A percentile compares a stretch with the other conserved stretches of the same genome.
These are phyloP conservation scores for Coemansia sp. DNA, from an alignment of 192 early-diverging fungal species.

Conservation along the genomic window DNA sequence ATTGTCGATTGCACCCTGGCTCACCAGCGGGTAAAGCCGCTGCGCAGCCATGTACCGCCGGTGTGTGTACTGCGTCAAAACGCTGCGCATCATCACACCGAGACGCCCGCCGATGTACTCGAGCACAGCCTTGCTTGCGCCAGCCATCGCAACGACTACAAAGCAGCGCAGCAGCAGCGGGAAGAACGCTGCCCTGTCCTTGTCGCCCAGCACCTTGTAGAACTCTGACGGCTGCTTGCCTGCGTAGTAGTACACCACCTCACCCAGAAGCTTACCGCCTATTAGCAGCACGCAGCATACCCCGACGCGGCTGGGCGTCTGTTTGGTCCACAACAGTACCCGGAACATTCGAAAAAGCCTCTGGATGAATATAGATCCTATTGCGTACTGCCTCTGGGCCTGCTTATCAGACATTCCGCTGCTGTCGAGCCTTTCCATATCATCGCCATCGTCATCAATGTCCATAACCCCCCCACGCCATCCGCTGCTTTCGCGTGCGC, in stretches of 20 bases:
- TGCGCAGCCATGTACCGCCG: constrained; percentile 60
- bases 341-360: constrained; percentile 22
- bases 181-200: constrained; percentile 63
- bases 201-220: constrained; percentile 69
- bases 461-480: not conserved
- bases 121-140: constrained; percentile 60
- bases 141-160: constrained; percentile 58
- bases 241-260: constrained; percentile 62
- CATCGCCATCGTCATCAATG: not conserved
- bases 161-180: constrained; percentile 59
- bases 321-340: constrained; percentile 7
- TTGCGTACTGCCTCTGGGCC: constrained; percentile 26
- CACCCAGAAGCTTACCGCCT: constrained; percentile 28
- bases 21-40: constrained; percentile 61
- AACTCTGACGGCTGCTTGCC: constrained; percentile 73
- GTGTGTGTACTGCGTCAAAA: constrained; percentile 67
- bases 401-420: not conserved
- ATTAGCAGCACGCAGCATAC: constrained; percentile 27
- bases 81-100: constrained; percentile 60
- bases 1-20: constrained; percentile 65
- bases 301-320: constrained; percentile 19
- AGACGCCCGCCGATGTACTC: constrained; percentile 65
- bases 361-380: constrained; percentile 28
- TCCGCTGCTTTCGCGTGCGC: constrained; percentile 2
- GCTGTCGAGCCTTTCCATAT: constrained; percentile 1